Base-by-base conservation (phyloP, 345 rosid genomes). In the Citrus medica region DNA sequence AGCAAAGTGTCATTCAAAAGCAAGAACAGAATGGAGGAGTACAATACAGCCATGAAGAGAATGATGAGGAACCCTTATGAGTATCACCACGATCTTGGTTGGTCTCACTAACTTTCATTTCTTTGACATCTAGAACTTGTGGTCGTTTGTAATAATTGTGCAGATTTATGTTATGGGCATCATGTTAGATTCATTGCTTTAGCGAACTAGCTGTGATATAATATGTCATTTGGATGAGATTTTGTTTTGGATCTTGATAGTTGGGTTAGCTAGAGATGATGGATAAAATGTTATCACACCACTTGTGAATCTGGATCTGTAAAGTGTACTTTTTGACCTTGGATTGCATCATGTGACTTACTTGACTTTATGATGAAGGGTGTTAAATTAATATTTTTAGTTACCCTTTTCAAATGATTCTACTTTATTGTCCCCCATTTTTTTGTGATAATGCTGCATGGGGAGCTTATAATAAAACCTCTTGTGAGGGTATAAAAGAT, bases 51-150 rank as follows among this genome's bases (percentile, higher is more conserved):
- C 83, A 95, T 93, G 98, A 93, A 92, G 89, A 87, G 85, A 81
- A 81, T 92, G 92, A 95, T 89, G 98, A 91, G 97, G 74, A 93
- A 83, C 86, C 98, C 97, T 1, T 95, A 90, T 75, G 98, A 95
- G 78, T 95, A 95, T 85, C 97, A 92, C 81, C 98, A 95, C 74
- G 98, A 95, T 82, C 90, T 95, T 7, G 97, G 98, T 95, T 59
- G 6, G 70, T 83, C 38, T 63, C 19, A 42, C 55, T 60, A 51
- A 27, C 37, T 51, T 67, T 69, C 25, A 32, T 8, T 14, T 72
- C n/a, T n/a, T 25, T 53, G 37, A 53, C 28, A 28, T 19, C 27
- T 51, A 5, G 3, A 9, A 32, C 12, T 13, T 13, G 33, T 35
- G 65, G 22, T 32, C 10, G 2, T 32, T 22, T 42, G n/a, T 58